phyloP scores from a whole-genome alignment of 345 rosid genomes.

The Brassica juncea region DNA sequence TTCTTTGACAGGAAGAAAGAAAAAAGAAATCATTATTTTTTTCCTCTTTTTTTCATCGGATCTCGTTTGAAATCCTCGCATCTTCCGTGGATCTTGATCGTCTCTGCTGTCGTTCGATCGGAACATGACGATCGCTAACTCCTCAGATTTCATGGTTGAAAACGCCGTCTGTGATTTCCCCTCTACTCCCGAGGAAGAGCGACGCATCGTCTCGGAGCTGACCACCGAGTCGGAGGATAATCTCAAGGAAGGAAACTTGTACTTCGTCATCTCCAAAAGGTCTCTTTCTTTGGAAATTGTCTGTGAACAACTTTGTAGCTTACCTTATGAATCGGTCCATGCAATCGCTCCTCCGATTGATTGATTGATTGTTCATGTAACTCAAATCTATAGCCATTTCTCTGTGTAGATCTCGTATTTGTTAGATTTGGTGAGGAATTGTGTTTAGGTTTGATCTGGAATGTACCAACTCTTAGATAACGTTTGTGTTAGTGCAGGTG shows the following conservation, averaged over 20 bases:
- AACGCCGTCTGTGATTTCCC: conserved; percentile 71
- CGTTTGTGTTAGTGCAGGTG: conserved; percentile 52
- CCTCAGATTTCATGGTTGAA: conserved; percentile 53
- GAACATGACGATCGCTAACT: conserved; percentile 65
- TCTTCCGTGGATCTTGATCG: conserved; percentile 23
- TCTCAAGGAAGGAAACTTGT: conserved; percentile 77
- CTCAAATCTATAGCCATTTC: neutral
- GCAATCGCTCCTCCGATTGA: neutral
- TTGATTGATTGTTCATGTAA: neutral
- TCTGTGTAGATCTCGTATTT: neutral
- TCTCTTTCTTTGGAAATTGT: neutral
- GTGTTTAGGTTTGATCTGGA: neutral
- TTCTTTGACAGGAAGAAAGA: conserved; percentile 12
- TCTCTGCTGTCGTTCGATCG: neutral
- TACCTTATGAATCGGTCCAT: neutral
- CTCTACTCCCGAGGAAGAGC: conserved; percentile 70
- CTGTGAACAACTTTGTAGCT: too few relatives aligned
- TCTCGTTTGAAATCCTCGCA: neutral
- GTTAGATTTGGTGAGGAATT: neutral
- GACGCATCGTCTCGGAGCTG: conserved; percentile 60
- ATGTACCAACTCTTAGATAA: neutral
- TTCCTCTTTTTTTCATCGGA: conserved; percentile 1
- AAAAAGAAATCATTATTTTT: neutral
- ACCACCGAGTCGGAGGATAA: conserved; percentile 54
- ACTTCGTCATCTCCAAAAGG: conserved; percentile 76